phyloP scores from a whole-genome alignment of 306 rosid genomes.

The Rosa persica region DNA sequence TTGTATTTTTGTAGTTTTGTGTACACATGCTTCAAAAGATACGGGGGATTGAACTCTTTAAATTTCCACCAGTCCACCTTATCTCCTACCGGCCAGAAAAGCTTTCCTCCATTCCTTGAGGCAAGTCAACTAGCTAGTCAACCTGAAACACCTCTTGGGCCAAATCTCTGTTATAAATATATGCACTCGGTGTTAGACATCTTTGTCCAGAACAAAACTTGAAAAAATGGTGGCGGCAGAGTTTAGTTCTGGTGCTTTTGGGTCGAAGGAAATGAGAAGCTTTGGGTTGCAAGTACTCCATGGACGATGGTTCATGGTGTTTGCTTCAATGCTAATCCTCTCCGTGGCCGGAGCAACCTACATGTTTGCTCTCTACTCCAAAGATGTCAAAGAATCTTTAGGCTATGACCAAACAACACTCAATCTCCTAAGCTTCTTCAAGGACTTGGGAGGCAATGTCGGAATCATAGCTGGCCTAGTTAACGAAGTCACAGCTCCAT shows the following conservation, averaged over 20 bases:
- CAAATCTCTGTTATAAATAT: not conserved
- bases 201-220: not conserved
- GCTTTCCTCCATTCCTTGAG: conserved; percentile 1
- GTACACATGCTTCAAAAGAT: not conserved
- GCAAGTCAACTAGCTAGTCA: not conserved
- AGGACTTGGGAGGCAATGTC: conserved; percentile 65
- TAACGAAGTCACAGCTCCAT: conserved; percentile 61
- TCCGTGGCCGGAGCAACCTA: conserved; percentile 66
- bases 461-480: conserved; percentile 59
- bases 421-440: conserved; percentile 75
- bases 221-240: conserved; percentile 26
- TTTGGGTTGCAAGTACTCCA: conserved; percentile 35
- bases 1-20: not conserved
- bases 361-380: conserved; percentile 60
- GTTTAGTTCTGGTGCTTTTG: conserved; percentile 3
- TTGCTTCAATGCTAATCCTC: conserved; percentile 64
- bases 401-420: conserved; percentile 78
- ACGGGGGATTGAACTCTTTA: not conserved
- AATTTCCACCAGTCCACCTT: not conserved
- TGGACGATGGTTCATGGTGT: conserved; percentile 73
- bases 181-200: not conserved
- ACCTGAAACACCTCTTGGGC: not conserved
- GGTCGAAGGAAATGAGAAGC: conserved; percentile 21
- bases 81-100: not conserved
- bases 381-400: conserved; percentile 45